These are phyloP conservation scores for Amyloporia xantha DNA, from an alignment of 768 basidiomycete species.

Conservation along the genomic window DNA sequence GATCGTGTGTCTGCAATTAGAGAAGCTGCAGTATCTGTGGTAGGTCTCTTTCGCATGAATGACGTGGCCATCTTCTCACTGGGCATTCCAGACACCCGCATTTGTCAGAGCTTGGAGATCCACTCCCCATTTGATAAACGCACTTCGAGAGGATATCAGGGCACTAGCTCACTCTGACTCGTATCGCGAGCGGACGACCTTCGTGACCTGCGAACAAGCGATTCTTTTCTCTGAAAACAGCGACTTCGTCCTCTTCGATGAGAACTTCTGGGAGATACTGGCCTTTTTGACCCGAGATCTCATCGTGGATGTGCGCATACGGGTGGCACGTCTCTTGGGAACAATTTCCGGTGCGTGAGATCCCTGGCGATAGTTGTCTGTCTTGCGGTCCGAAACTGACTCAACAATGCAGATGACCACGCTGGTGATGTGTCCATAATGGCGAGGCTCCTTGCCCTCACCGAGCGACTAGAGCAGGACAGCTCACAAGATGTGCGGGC, in stretches of 20 bases:
- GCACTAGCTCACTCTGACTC: conserved; percentile 12
- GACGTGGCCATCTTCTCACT: neutral
- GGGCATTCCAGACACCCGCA: conserved; percentile 9
- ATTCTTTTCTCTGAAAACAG: conserved; percentile 36
- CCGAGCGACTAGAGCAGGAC: conserved; percentile 46
- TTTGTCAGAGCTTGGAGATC: conserved; percentile 15
- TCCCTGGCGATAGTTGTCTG: conserved; percentile 3
- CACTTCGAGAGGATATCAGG: conserved; percentile 11
- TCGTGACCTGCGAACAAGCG: conserved; percentile 65
- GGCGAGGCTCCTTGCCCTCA: conserved; percentile 23
- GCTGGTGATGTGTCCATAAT: conserved; percentile 8
- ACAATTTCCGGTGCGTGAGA: conserved; percentile 48
- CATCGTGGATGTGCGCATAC: conserved; percentile 82
- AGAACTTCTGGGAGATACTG: conserved; percentile 50
- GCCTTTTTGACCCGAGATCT: conserved; percentile 52
- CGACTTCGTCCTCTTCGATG: conserved; percentile 32
- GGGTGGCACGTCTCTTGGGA: conserved; percentile 68
- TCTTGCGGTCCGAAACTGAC: conserved; percentile 2
- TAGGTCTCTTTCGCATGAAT: conserved; percentile 32
- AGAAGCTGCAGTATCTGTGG: conserved; percentile 60
- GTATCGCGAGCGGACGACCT: conserved; percentile 38
- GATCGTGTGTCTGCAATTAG: conserved; percentile 84
- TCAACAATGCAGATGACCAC: conserved; percentile 14
- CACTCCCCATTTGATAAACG: conserved; percentile 11
- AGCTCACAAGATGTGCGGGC: conserved; percentile 54